Evolutionary conservation across 139 green algal species (phyloP).

Genomic region (Axilococcus clingmanii): DNA sequence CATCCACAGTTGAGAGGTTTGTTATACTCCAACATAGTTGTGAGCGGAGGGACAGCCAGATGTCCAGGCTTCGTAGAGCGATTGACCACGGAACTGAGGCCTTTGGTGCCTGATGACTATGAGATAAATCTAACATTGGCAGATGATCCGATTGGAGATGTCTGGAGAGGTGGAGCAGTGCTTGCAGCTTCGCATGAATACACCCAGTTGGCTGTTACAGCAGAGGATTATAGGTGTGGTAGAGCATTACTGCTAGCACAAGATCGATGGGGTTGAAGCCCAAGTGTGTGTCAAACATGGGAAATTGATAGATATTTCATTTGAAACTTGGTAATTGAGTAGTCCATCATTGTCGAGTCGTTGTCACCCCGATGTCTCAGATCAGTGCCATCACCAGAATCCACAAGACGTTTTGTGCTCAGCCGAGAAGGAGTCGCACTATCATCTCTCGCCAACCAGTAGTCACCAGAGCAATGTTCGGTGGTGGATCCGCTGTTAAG

Average conservation of each 20-base stretch:
- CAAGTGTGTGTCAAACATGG: too few relatives aligned
- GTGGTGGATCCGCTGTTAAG: slow-evolving; percentile 6
- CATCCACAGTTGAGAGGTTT: slow-evolving; percentile 58
- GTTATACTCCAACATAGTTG: slow-evolving; percentile 69
- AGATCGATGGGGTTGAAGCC: too few relatives aligned
- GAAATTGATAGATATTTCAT: too few relatives aligned
- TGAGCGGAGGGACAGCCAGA: slow-evolving; percentile 37
- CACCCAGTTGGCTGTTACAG: not conserved
- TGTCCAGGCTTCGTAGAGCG: slow-evolving; percentile 57
- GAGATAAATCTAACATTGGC: slow-evolving; percentile 21
- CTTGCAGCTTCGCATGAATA: slow-evolving; percentile 21
- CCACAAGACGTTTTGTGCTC: too few relatives aligned
- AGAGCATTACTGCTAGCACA: slow-evolving; percentile 17
- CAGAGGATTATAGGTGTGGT: slow-evolving; percentile 17
- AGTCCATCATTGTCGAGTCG: too few relatives aligned
- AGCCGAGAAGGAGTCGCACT: too few relatives aligned
- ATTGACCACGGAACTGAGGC: slow-evolving; percentile 45
- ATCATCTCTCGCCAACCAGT: too few relatives aligned
- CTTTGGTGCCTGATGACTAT: slow-evolving; percentile 57
- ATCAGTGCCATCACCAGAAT: too few relatives aligned
- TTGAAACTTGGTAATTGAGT: too few relatives aligned
- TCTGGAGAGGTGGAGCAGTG: slow-evolving; percentile 50
- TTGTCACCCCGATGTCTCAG: too few relatives aligned
- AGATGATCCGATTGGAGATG: slow-evolving; percentile 33
- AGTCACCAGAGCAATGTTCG: slow-evolving; percentile 8